Conservation (phyloP, 1,139 yeast genomes). For the Maudiozyma humilis region DNA sequence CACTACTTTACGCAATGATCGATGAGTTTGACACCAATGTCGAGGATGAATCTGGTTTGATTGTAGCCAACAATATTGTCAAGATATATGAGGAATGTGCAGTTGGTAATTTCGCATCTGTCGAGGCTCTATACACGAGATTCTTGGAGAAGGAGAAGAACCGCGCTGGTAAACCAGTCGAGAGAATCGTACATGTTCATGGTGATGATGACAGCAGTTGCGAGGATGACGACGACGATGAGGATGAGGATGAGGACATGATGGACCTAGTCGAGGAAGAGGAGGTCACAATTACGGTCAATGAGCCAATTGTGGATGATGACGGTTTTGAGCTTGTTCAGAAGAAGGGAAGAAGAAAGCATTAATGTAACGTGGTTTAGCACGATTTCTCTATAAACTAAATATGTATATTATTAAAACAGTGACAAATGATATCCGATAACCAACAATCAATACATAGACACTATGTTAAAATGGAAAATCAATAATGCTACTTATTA, state of each 20-base stretch:
- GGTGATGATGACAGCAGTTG: slow-evolving; percentile 45
- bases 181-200: slow-evolving; percentile 35
- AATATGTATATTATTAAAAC: background rate
- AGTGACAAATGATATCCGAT: no score
- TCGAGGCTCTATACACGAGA: slow-evolving; percentile 51
- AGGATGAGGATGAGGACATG: slow-evolving; percentile 30
- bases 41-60: slow-evolving; percentile 82
- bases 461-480: no score
- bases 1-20: slow-evolving; percentile 79
- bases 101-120: slow-evolving; percentile 41
- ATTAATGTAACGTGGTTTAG: no score
- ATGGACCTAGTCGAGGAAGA: slow-evolving; percentile 27
- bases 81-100: slow-evolving; percentile 59
- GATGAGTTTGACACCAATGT: slow-evolving; percentile 88
- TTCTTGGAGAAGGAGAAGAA: slow-evolving; percentile 49
- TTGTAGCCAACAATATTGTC: slow-evolving; percentile 60
- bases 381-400: background rate
- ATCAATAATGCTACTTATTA: no score
- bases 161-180: slow-evolving; percentile 28
- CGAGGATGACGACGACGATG: slow-evolving; percentile 37
- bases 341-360: slow-evolving; percentile 46
- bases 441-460: no score
- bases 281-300: slow-evolving; percentile 25
- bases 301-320: slow-evolving; percentile 69
- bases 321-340: slow-evolving; percentile 90